Conservation (phyloP, 768 basidiomycete genomes). For the Thelephora ganbajun region DNA sequence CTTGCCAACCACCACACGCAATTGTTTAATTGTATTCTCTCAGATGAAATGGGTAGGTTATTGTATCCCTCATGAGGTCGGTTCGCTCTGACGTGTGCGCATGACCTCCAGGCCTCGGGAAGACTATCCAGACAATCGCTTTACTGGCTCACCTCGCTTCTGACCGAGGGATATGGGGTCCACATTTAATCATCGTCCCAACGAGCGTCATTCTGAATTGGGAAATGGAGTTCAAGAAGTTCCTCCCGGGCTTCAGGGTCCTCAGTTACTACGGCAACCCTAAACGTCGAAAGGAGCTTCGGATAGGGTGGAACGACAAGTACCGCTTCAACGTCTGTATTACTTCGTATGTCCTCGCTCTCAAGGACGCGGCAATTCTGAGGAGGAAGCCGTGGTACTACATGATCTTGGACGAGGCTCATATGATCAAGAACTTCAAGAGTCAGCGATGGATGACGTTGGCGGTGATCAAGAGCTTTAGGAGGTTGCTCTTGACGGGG, state of each 20-base stretch:
- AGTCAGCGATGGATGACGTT: slow-evolving; percentile 89
- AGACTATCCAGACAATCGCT: slow-evolving; percentile 94
- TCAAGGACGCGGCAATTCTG: slow-evolving; percentile 82
- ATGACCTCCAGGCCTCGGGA: slow-evolving; percentile 28
- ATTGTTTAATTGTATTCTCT: slow-evolving; percentile 70
- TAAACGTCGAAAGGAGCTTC: slow-evolving; percentile 79
- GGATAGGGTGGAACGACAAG: slow-evolving; percentile 84
- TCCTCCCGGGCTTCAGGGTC: slow-evolving; percentile 77
- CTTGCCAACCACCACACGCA: slow-evolving; percentile 76
- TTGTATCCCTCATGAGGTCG: neutral
- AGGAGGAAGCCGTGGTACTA: slow-evolving; percentile 92
- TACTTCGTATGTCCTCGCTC: slow-evolving; percentile 88
- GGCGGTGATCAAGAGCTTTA: slow-evolving; percentile 75
- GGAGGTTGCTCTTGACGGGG: slow-evolving; percentile 83
- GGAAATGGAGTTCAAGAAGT: slow-evolving; percentile 96
- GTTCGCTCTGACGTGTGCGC: neutral
- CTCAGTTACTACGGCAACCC: slow-evolving; percentile 84
- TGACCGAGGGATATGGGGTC: slow-evolving; percentile 83
- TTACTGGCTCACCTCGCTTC: slow-evolving; percentile 87
- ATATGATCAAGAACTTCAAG: slow-evolving; percentile 96
- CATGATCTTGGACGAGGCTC: slow-evolving; percentile 91
- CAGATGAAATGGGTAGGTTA: slow-evolving; percentile 76
- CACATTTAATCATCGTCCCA: slow-evolving; percentile 85
- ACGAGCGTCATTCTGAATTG: slow-evolving; percentile 91
- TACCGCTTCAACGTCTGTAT: slow-evolving; percentile 89